Percentiles rank a stretch among this genome's conserved stretches.
Evolutionary conservation across 2,329 filamentous ascomycete genomes (phyloP).

Genomic region (Sporothrix mexicana): DNA sequence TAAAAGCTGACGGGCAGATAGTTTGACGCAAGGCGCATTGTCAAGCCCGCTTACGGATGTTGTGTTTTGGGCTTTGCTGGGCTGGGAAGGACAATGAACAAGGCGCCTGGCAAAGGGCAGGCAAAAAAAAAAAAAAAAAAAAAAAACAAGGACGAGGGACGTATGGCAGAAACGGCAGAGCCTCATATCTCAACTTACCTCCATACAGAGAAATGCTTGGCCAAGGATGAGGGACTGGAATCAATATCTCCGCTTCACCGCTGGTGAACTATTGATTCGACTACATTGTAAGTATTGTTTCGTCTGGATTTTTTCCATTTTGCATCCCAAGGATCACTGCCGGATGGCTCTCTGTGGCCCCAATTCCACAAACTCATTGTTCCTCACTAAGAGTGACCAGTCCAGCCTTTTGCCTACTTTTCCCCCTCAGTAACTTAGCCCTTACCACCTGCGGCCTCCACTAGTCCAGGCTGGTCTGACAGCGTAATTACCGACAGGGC

Average conservation of each 20-base stretch:
- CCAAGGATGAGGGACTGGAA: slow-evolving; percentile 1
- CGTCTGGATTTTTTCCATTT: slow-evolving; percentile 5
- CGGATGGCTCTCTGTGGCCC: background rate
- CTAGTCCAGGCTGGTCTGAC: background rate
- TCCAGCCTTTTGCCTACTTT: too few species aligned
- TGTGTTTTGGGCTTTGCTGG: background rate
- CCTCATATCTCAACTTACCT: background rate
- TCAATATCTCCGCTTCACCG: slow-evolving; percentile 16
- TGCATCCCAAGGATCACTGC: background rate
- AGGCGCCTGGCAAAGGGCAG: background rate
- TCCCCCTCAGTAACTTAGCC: too few species aligned
- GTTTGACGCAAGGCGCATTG: background rate
- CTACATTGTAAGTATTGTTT: background rate
- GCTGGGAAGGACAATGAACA: background rate
- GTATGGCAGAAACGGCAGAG: slow-evolving; percentile 1
- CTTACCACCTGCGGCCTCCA: too few species aligned
- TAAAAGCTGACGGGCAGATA: background rate
- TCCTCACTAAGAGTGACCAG: too few species aligned
- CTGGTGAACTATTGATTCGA: background rate
- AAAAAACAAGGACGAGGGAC: background rate
- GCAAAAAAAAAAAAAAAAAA: background rate
- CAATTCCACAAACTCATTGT: too few species aligned
- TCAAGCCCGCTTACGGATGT: slow-evolving; percentile 11
- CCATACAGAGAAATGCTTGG: too few species aligned
- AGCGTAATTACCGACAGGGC: slow-evolving; percentile 17